These are phyloP conservation scores for Dipodascus geniculatus DNA, from an alignment of 805 yeast species.

Conservation along the genomic window DNA sequence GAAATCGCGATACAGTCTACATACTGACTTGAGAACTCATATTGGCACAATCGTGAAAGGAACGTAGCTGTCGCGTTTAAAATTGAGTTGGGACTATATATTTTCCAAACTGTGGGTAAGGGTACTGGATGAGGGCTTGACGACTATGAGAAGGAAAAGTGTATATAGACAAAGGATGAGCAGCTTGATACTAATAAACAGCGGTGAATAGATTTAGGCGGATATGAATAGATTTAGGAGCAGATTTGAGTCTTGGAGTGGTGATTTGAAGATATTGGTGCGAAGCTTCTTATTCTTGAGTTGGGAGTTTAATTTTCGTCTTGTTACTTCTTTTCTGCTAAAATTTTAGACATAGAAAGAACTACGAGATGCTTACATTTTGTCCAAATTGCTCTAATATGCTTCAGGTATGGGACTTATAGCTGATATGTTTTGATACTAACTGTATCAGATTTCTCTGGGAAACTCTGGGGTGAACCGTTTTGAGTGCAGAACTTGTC, in stretches of 20 bases:
- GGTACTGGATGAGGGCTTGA: too few relatives aligned
- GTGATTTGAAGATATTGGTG: too few relatives aligned
- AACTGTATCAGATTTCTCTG: slow-evolving; percentile 42
- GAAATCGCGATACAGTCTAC: slow-evolving; percentile 4
- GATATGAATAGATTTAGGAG: too few relatives aligned
- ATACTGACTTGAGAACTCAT: slow-evolving; percentile 27
- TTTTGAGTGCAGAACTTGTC: slow-evolving; percentile 87
- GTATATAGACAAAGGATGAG: too few relatives aligned
- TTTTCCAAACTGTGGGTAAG: too few relatives aligned
- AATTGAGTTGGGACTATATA: too few relatives aligned
- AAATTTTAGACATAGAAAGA: not conserved
- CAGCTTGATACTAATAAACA: too few relatives aligned
- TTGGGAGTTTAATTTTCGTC: slow-evolving; percentile 1
- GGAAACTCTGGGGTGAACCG: slow-evolving; percentile 45
- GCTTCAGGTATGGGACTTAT: slow-evolving; percentile 61
- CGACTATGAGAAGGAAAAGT: too few relatives aligned
- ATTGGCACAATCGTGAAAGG: not conserved
- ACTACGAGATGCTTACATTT: slow-evolving; percentile 65
- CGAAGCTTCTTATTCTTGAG: too few relatives aligned
- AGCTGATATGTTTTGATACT: slow-evolving; percentile 2
- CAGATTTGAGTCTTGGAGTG: too few relatives aligned
- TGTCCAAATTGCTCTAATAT: slow-evolving; percentile 93
- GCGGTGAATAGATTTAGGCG: too few relatives aligned
- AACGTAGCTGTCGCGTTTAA: too few relatives aligned
- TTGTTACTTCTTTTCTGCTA: not conserved